These are phyloP conservation scores for Rosa lucieae DNA, from an alignment of 306 rosid genomes.

Conservation along the genomic window DNA sequence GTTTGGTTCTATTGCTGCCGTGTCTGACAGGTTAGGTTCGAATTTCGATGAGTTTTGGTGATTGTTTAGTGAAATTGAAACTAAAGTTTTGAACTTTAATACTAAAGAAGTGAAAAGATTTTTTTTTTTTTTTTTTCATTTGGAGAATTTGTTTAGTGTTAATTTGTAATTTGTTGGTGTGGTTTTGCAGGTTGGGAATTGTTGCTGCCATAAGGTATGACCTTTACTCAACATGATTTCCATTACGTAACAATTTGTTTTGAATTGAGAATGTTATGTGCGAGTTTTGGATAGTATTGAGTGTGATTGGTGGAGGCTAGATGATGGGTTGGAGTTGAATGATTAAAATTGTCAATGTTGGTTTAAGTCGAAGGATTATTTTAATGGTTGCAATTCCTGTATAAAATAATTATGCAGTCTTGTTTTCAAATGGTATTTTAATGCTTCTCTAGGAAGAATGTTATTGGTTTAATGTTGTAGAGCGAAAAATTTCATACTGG, in stretches of 20 bases:
- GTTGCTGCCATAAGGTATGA: background rate
- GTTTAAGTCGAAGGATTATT: slow-evolving; percentile 22
- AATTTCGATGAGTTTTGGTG: background rate
- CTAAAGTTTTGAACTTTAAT: background rate
- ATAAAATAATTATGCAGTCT: background rate
- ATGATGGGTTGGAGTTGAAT: background rate
- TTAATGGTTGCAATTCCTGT: background rate
- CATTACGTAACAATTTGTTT: background rate
- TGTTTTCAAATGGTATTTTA: background rate
- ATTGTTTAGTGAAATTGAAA: background rate
- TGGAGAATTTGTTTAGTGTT: background rate
- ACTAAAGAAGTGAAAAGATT: background rate
- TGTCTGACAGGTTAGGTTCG: slow-evolving; percentile 56
- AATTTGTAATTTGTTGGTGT: background rate
- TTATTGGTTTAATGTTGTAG: background rate
- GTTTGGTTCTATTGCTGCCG: slow-evolving; percentile 64
- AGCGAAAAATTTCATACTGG: background rate
- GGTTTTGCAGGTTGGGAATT: background rate
- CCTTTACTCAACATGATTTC: background rate
- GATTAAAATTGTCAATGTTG: background rate
- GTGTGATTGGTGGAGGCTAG: background rate
- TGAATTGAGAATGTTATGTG: background rate
- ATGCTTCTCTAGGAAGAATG: background rate
- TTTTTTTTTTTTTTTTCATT: background rate
- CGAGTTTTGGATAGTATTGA: background rate